Evolutionary conservation across 805 yeast genomes (phyloP).

Genomic region (Blastobotrys peoriensis): DNA sequence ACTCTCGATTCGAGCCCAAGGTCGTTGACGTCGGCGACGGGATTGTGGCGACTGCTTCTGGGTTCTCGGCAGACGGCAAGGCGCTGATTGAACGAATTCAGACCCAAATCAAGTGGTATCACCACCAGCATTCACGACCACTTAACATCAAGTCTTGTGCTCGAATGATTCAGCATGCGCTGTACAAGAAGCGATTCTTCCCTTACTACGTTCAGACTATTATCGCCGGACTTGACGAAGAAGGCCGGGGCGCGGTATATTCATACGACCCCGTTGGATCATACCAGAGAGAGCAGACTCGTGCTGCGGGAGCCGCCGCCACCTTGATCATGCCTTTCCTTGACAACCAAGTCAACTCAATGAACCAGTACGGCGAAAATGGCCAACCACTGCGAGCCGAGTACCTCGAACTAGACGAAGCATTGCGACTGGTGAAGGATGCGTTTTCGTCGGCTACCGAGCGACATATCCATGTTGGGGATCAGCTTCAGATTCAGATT

Average conservation of each 20-base stretch:
- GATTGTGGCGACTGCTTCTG: conserved; percentile 84
- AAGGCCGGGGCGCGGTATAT: conserved; percentile 90
- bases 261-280: conserved; percentile 98
- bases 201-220: conserved; percentile 96
- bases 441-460: conserved; percentile 96
- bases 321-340: conserved; percentile 94
- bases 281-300: conserved; percentile 93
- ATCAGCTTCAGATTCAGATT: conserved; percentile 83
- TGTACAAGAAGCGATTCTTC: conserved; percentile 91
- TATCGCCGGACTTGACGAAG: conserved; percentile 85
- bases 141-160: conserved; percentile 73
- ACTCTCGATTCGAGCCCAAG: conserved; percentile 87
- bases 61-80: conserved; percentile 91
- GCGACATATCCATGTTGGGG: conserved; percentile 98
- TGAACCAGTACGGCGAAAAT: conserved; percentile 77
- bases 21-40: conserved; percentile 85
- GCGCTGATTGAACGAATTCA: conserved; percentile 72
- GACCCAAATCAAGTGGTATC: conserved; percentile 66
- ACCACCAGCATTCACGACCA: conserved; percentile 75
- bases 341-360: conserved; percentile 94
- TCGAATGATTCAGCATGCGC: conserved; percentile 78
- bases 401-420: conserved; percentile 76
- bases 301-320: conserved; percentile 98
- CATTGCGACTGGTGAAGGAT: conserved; percentile 79
- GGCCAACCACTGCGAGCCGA: conserved; percentile 56